Percentiles rank a stretch among this genome's conserved stretches.
Conservation (phyloP, 805 yeast species). For the Debaryomyces hansenii region DNA sequence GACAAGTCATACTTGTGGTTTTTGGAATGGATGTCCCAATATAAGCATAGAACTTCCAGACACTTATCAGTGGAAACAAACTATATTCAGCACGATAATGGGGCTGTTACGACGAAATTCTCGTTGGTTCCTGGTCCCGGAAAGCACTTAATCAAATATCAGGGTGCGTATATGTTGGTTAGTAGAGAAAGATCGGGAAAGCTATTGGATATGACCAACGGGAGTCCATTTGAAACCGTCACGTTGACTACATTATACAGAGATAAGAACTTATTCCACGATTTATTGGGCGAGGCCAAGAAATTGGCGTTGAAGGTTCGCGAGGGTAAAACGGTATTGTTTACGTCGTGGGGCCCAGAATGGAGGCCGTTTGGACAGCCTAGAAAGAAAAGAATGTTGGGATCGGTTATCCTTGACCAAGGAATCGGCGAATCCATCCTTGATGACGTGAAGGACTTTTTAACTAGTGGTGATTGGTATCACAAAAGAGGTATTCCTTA, state of each 20-base stretch:
- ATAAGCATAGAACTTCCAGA: constrained; percentile 72
- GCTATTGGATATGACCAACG: constrained; percentile 82
- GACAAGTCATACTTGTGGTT: constrained; percentile 96
- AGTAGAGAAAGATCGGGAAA: constrained; percentile 89
- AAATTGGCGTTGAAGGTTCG: constrained; percentile 73
- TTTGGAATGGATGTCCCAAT: constrained; percentile 90
- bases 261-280: constrained; percentile 69
- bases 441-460: constrained; percentile 75
- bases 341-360: constrained; percentile 96
- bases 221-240: constrained; percentile 96
- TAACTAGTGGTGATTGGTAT: constrained; percentile 85
- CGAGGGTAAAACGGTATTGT: constrained; percentile 92
- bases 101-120: constrained; percentile 83
- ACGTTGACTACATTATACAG: constrained; percentile 85
- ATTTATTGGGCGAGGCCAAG: constrained; percentile 81
- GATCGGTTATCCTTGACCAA: constrained; percentile 80
- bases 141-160: constrained; percentile 79
- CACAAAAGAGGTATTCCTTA: constrained; percentile 96
- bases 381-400: constrained; percentile 77
- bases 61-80: constrained; percentile 90
- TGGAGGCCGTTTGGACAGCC: constrained; percentile 99
- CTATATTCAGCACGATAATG: constrained; percentile 87
- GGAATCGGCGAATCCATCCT: constrained; percentile 69
- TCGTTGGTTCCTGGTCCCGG: constrained; percentile 98
- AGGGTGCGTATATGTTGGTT: constrained; percentile 85